phyloP scores from a whole-genome alignment of 2,329 filamentous ascomycete genomes.

The Neodidymelliopsis sp. region DNA sequence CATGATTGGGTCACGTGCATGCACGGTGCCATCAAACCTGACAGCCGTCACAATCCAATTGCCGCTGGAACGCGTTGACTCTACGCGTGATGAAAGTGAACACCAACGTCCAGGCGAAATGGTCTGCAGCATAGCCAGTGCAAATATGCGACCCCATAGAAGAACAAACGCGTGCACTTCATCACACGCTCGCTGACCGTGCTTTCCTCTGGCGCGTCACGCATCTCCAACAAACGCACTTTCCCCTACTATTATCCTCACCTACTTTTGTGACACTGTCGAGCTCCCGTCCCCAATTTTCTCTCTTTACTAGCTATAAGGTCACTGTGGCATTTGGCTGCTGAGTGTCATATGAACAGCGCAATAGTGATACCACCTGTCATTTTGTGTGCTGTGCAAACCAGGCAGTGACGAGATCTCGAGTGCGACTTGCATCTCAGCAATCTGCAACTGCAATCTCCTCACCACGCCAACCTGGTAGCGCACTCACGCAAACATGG shows the following conservation, averaged over 20 bases:
- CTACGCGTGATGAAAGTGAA: constrained; percentile 14
- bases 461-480: too few species aligned
- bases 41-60: background rate
- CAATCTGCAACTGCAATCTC: background rate
- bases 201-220: constrained; percentile 6
- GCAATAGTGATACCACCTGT: too few species aligned
- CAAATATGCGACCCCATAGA: constrained; percentile 12
- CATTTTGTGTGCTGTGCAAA: too few species aligned
- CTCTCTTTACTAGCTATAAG: background rate
- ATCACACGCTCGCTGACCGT: constrained; percentile 14
- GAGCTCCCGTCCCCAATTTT: background rate
- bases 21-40: background rate
- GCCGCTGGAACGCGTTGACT: constrained; percentile 11
- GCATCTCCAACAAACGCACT: constrained; percentile 9
- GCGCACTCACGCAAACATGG: too few species aligned
- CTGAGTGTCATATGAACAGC: too few species aligned
- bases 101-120: constrained; percentile 6
- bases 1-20: background rate
- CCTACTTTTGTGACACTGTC: background rate
- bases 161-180: constrained; percentile 16
- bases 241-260: constrained; percentile 7
- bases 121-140: background rate
- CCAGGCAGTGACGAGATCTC: background rate
- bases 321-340: background rate
- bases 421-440: background rate